phyloP scores from a whole-genome alignment of 176 grass and related monocot species.

The Avena atlantica region DNA sequence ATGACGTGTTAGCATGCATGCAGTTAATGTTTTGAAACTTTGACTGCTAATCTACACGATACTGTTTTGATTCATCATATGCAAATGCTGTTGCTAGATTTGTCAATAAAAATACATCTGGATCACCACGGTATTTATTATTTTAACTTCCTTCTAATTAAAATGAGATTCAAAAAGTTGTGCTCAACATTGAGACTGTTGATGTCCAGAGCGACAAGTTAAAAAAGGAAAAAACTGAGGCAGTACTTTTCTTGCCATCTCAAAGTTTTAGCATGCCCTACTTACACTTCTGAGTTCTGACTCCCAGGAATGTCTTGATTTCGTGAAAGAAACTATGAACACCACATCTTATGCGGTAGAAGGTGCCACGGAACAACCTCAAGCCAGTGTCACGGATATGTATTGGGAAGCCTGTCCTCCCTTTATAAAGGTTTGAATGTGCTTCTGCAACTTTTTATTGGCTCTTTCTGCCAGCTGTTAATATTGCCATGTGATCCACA shows the following conservation, averaged over 20 bases:
- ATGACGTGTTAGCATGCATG: background rate
- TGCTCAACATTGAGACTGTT: constrained; percentile 2
- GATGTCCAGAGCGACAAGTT: constrained; percentile 13
- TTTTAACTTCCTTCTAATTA: background rate
- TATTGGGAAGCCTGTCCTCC: constrained; percentile 65
- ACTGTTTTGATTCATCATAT: constrained; percentile 3
- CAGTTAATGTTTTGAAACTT: background rate
- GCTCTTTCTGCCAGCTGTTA: background rate
- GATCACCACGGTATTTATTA: background rate
- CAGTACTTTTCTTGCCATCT: constrained; percentile 30
- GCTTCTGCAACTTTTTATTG: background rate
- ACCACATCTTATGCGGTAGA: constrained; percentile 48
- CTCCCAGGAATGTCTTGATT: constrained; percentile 66
- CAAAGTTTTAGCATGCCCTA: constrained; percentile 5
- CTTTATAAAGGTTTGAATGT: constrained; percentile 65
- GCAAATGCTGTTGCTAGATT: background rate
- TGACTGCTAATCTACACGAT: background rate
- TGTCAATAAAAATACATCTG: background rate
- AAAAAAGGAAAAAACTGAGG: background rate
- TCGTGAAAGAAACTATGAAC: constrained; percentile 63
- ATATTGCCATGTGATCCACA: constrained; percentile 17
- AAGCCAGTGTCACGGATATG: constrained; percentile 42
- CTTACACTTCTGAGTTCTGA: constrained; percentile 21
- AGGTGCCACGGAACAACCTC: constrained; percentile 42
- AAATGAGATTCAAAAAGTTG: background rate